Conservation (phyloP, 2,329 filamentous ascomycete species). For the Berkeleyomyces rouxiae region DNA sequence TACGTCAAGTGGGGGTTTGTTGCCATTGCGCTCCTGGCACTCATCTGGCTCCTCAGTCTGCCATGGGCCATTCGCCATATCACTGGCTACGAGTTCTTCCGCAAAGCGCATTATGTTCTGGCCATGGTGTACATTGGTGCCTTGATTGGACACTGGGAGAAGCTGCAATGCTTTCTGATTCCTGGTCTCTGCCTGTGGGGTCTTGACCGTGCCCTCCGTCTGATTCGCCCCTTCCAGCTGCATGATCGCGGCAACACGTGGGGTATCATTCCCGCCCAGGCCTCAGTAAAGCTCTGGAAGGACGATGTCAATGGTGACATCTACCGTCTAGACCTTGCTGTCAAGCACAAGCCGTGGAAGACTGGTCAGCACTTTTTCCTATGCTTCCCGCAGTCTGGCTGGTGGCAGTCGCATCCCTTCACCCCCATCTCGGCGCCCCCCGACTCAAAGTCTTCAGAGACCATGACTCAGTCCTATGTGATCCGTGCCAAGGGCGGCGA, state of each 20-base stretch:
- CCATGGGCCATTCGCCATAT: constrained; percentile 36
- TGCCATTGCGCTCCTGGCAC: constrained; percentile 45
- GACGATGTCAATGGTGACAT: constrained; percentile 43
- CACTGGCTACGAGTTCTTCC: constrained; percentile 64
- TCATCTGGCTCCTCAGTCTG: constrained; percentile 44
- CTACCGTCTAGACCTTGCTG: constrained; percentile 48
- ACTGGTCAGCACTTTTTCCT: constrained; percentile 58
- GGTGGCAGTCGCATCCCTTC: constrained; percentile 61
- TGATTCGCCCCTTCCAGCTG: constrained; percentile 40
- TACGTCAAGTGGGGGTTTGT: constrained; percentile 63
- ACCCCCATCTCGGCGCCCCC: constrained; percentile 41
- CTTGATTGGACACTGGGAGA: constrained; percentile 58
- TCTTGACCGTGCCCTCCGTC: constrained; percentile 43
- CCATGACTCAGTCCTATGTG: constrained; percentile 37
- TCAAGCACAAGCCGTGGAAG: constrained; percentile 43
- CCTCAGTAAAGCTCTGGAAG: constrained; percentile 32
- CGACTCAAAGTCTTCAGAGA: constrained; percentile 16
- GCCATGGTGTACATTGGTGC: constrained; percentile 60
- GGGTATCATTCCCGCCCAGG: constrained; percentile 14
- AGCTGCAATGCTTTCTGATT: constrained; percentile 51
- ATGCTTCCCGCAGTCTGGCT: constrained; percentile 46
- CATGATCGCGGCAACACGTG: constrained; percentile 33
- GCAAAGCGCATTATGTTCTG: constrained; percentile 55
- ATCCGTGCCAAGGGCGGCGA: constrained; percentile 42
- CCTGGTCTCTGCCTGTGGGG: constrained; percentile 48